Conservation (phyloP, 139 green algal species). For the Pleodorina starrii region DNA sequence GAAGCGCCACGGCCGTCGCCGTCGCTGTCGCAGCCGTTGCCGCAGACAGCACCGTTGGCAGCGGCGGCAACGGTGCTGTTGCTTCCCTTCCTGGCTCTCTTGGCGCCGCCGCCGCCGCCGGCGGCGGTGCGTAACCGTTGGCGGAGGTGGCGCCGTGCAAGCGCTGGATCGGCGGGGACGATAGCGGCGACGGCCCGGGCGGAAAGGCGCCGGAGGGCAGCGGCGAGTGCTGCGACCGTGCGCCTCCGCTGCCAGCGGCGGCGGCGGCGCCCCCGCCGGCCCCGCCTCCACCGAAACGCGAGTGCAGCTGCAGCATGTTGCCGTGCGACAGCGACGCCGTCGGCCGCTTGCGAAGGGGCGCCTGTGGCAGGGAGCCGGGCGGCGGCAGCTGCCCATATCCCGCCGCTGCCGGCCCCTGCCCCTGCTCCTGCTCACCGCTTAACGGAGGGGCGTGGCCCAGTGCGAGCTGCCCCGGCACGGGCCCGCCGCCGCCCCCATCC, state of each 20-base stretch:
- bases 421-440: too few species aligned
- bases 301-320: conserved; percentile 10
- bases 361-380: too few species aligned
- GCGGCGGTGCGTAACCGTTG: background rate
- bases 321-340: background rate
- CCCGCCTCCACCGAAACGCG: background rate
- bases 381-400: too few species aligned
- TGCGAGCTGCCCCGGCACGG: too few species aligned
- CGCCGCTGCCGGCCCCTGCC: background rate
- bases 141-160: too few species aligned
- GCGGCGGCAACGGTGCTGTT: too few species aligned
- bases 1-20: too few species aligned
- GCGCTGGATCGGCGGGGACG: background rate
- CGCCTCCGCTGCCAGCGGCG: background rate
- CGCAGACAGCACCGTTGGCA: too few species aligned
- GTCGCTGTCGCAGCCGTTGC: too few species aligned
- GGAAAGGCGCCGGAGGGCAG: background rate
- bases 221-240: background rate
- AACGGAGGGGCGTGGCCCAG: too few species aligned
- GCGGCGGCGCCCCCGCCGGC: background rate
- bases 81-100: background rate
- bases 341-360: background rate
- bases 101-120: background rate
- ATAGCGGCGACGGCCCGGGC: background rate
- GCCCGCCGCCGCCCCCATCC: too few species aligned